These are phyloP conservation scores for Plasmodium knowlesi DNA, from an alignment of 169 alveolate species.

Conservation along the genomic window DNA sequence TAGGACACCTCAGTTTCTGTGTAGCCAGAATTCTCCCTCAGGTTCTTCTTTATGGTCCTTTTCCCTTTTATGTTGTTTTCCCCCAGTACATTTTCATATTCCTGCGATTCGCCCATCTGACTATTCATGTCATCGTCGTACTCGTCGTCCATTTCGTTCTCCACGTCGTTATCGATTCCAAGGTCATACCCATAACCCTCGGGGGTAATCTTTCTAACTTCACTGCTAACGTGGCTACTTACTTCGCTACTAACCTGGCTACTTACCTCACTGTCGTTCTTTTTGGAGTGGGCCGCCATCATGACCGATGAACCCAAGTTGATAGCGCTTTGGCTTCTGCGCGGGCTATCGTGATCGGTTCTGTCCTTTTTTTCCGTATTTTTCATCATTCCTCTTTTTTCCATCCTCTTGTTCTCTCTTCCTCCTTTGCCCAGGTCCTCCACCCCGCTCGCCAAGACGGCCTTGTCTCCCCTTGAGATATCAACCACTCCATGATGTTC, in stretches of 20 bases:
- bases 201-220: neutral
- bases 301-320: neutral
- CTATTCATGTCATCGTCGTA: neutral
- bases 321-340: neutral
- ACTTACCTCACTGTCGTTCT: neutral
- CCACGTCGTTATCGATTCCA: neutral
- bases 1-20: conserved; percentile 31
- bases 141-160: neutral
- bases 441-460: neutral
- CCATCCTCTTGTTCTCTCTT: neutral
- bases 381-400: neutral
- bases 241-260: neutral
- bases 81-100: neutral
- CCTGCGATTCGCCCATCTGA: neutral
- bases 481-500: neutral
- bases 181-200: neutral
- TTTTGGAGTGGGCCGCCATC: neutral
- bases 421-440: neutral
- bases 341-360: neutral
- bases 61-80: neutral
- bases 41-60: neutral
- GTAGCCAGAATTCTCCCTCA: neutral
- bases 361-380: neutral
- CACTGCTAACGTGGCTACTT: neutral
- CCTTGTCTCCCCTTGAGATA: neutral